Conservation (phyloP, 1,139 yeast genomes). For the Blastobotrys illinoisensis region DNA sequence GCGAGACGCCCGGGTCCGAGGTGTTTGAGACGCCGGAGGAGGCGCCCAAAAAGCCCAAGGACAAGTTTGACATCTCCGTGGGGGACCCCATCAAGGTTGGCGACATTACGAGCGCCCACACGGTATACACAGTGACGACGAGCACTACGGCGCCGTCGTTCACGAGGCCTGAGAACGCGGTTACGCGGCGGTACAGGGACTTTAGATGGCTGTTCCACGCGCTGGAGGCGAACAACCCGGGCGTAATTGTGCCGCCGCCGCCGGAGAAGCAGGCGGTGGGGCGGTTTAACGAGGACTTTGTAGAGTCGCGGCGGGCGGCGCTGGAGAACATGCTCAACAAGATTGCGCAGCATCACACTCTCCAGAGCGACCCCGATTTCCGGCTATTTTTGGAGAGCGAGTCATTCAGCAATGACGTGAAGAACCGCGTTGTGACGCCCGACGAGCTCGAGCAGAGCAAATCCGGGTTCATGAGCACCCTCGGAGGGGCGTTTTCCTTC, state of each 20-base stretch:
- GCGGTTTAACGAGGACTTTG: conserved; percentile 77
- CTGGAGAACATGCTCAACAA: conserved; percentile 80
- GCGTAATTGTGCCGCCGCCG: conserved; percentile 90
- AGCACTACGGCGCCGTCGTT: conserved; percentile 41
- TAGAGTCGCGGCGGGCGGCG: conserved; percentile 81
- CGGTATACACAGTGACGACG: conserved; percentile 76
- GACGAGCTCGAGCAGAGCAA: conserved; percentile 25
- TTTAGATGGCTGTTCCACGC: conserved; percentile 88
- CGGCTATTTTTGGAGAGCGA: conserved; percentile 70
- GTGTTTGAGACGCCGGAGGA: background rate
- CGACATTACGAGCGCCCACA: conserved; percentile 82
- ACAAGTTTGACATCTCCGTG: conserved; percentile 56
- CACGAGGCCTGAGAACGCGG: conserved; percentile 41
- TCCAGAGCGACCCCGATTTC: conserved; percentile 72
- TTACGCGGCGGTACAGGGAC: conserved; percentile 74
- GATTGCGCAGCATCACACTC: conserved; percentile 49
- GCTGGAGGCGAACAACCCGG: conserved; percentile 80
- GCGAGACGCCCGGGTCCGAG: background rate
- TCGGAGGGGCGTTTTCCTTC: conserved; percentile 49
- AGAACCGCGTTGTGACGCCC: conserved; percentile 20
- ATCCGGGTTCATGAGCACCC: conserved; percentile 58
- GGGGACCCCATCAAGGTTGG: conserved; percentile 93
- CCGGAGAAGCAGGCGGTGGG: conserved; percentile 95
- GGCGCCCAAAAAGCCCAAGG: conserved; percentile 1
- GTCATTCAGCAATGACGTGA: conserved; percentile 54